Conservation (phyloP, 768 basidiomycete genomes). For the Leccinum uliginosum region DNA sequence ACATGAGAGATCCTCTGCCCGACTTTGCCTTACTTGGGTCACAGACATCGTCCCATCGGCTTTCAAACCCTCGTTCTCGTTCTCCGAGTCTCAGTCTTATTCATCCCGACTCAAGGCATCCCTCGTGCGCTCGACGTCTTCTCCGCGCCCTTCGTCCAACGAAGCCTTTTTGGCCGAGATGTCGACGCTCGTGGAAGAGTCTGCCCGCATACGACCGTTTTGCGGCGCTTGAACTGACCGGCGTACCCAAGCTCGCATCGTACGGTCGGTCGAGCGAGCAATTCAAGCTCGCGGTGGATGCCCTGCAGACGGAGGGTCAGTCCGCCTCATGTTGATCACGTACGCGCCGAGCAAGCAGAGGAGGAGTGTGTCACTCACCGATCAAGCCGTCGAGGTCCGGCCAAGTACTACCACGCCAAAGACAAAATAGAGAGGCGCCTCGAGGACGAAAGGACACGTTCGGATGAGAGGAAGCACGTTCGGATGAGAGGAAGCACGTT, state of each 20-base stretch:
- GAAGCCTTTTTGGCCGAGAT: slow-evolving; percentile 39
- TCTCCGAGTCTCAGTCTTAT: slow-evolving; percentile 28
- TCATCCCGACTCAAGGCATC: slow-evolving; percentile 28
- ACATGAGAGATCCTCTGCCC: background rate
- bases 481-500: too few relatives aligned
- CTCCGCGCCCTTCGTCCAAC: slow-evolving; percentile 34
- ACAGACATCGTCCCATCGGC: slow-evolving; percentile 57
- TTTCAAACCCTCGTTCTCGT: slow-evolving; percentile 45
- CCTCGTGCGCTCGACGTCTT: slow-evolving; percentile 39
- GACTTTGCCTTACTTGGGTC: slow-evolving; percentile 1
- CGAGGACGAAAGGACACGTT: too few relatives aligned
- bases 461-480: too few relatives aligned
- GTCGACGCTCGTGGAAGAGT: slow-evolving; percentile 48
- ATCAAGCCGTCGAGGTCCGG: slow-evolving; percentile 40
- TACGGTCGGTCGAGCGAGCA: slow-evolving; percentile 52
- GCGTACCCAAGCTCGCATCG: slow-evolving; percentile 45
- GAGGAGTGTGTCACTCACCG: slow-evolving; percentile 38
- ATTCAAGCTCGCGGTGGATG: slow-evolving; percentile 43
- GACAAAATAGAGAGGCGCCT: too few relatives aligned
- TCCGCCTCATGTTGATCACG: slow-evolving; percentile 53
- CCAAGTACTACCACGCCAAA: too few relatives aligned
- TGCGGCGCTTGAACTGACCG: slow-evolving; percentile 57
- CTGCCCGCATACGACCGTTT: slow-evolving; percentile 41
- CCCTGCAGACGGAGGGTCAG: slow-evolving; percentile 32
- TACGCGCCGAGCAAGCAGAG: slow-evolving; percentile 35